Percentiles rank a stretch among this genome's conserved stretches.
Evolutionary conservation across 2,329 filamentous ascomycete species (phyloP).

Genomic region (Diaporthe ampelina): DNA sequence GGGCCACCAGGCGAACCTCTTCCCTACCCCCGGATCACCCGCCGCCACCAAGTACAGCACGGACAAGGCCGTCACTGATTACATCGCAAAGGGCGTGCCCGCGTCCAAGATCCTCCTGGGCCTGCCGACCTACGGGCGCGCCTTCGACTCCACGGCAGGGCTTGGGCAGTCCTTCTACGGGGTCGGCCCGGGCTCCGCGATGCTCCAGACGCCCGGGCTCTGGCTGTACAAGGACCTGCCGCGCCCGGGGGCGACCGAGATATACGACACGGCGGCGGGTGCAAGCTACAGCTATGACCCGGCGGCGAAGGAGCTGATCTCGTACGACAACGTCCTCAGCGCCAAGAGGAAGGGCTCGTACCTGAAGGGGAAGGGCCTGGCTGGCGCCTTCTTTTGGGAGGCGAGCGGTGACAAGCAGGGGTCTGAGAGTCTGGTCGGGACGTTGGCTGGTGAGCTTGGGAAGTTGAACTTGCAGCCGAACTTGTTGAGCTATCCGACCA

Average conservation of each 20-base stretch:
- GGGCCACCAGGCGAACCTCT: slow-evolving; percentile 80
- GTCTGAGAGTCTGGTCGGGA: slow-evolving; percentile 69
- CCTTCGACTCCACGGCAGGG: slow-evolving; percentile 77
- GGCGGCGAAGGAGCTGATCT: slow-evolving; percentile 72
- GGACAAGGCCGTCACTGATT: slow-evolving; percentile 74
- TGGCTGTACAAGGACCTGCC: slow-evolving; percentile 84
- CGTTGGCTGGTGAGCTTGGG: slow-evolving; percentile 62
- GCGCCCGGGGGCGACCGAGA: slow-evolving; percentile 66
- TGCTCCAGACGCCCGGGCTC: slow-evolving; percentile 65
- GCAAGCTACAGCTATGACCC: slow-evolving; percentile 82
- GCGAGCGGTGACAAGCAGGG: slow-evolving; percentile 74
- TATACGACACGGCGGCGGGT: slow-evolving; percentile 68
- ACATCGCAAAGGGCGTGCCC: slow-evolving; percentile 70
- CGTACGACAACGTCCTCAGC: slow-evolving; percentile 75
- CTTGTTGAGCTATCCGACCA: slow-evolving; percentile 67
- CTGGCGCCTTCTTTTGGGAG: slow-evolving; percentile 90
- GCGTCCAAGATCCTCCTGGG: slow-evolving; percentile 79
- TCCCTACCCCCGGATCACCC: slow-evolving; percentile 63
- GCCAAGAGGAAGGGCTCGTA: slow-evolving; percentile 74
- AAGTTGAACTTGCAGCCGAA: slow-evolving; percentile 65
- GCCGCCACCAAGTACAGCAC: slow-evolving; percentile 77
- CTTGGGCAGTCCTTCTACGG: slow-evolving; percentile 75
- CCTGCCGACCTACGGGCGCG: slow-evolving; percentile 84
- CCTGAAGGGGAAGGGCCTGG: slow-evolving; percentile 71
- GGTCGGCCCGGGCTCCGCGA: slow-evolving; percentile 69